A percentile compares a stretch with the other conserved stretches of the same genome.
phyloP scores from a whole-genome alignment of 371 early-diverging fungal species.

The Mucor racemosus region DNA sequence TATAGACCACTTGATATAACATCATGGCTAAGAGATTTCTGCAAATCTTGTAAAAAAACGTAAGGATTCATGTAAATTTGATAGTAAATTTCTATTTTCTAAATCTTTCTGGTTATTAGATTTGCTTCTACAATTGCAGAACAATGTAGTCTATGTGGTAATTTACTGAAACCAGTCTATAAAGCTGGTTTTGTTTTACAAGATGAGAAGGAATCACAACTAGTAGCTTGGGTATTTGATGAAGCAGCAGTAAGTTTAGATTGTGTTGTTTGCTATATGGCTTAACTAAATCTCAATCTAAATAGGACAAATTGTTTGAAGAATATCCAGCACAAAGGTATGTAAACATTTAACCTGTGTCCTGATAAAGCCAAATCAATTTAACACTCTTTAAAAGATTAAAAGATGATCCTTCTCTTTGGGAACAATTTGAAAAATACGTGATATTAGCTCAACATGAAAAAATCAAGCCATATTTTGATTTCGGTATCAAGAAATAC shows the following conservation, averaged over 20 bases:
- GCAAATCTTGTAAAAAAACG: constrained; percentile 2
- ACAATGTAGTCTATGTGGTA: neutral
- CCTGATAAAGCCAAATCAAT: too few relatives aligned
- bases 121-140: neutral
- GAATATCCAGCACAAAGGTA: neutral
- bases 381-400: neutral
- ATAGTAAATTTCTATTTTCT: too few relatives aligned
- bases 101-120: neutral
- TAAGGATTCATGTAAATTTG: constrained; percentile 3
- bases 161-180: neutral
- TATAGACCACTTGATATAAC: constrained; percentile 1
- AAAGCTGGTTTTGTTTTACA: neutral
- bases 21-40: constrained; percentile 6
- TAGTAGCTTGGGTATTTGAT: neutral
- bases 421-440: neutral
- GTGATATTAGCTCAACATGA: neutral
- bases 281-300: neutral
- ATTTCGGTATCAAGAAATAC: neutral
- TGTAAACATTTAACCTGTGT: neutral
- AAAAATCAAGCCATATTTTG: neutral
- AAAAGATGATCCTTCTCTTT: neutral
- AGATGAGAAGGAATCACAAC: neutral
- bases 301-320: neutral
- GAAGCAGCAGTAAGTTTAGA: constrained; percentile 6
- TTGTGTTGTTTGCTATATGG: too few relatives aligned